Conservation (phyloP, 106 monocot genomes). For the Acorus calamus region DNA sequence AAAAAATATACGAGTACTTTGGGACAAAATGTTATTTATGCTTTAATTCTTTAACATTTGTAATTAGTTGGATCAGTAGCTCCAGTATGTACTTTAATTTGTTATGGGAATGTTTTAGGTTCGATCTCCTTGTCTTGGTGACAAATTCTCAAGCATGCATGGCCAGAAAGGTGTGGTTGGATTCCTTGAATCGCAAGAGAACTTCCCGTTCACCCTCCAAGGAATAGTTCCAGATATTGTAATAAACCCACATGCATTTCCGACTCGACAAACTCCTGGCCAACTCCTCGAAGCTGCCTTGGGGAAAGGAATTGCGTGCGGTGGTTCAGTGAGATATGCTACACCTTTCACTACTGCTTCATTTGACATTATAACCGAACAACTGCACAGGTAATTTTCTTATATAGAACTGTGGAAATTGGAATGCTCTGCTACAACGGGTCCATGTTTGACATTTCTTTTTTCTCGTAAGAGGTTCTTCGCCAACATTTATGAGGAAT, state of each 20-base stretch:
- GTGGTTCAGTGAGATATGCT: constrained; percentile 43
- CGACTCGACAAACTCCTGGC: constrained; percentile 91
- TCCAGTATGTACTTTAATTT: not conserved
- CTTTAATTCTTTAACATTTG: no score
- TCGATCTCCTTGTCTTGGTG: constrained; percentile 72
- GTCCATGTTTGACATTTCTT: no score
- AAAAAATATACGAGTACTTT: no score
- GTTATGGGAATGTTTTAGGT: constrained; percentile 32
- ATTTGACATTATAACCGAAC: constrained; percentile 65
- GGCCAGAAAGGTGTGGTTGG: constrained; percentile 98
- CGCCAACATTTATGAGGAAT: no score
- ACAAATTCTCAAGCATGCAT: constrained; percentile 99
- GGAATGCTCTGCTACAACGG: no score
- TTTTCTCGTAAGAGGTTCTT: no score
- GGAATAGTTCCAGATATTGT: constrained; percentile 97
- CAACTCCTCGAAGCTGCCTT: constrained; percentile 92
- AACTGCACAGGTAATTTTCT: constrained; percentile 56
- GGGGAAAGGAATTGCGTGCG: constrained; percentile 74
- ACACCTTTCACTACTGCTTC: constrained; percentile 94
- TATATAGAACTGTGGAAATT: no score
- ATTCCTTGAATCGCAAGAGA: constrained; percentile 86
- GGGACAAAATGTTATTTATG: no score
- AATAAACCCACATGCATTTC: constrained; percentile 95
- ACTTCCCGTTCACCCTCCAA: constrained; percentile 76
- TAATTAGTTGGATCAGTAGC: no score